These are phyloP conservation scores for Penicillium janthinellum DNA, from an alignment of 2,329 filamentous ascomycete species.

Conservation along the genomic window DNA sequence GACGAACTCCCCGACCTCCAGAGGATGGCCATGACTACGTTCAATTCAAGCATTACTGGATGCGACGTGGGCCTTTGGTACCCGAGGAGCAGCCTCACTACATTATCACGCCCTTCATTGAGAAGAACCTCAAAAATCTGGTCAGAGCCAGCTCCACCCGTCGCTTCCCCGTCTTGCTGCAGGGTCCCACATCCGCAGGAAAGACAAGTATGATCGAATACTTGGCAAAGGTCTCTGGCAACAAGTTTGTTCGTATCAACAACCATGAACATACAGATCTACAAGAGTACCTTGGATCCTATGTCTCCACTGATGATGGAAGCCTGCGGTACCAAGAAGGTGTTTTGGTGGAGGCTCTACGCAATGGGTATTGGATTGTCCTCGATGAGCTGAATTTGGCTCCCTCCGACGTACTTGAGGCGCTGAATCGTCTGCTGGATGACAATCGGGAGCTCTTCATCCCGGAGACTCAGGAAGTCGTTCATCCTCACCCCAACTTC, in stretches of 20 bases:
- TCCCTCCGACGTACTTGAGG: conserved; percentile 94
- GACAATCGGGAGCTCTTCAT: conserved; percentile 96
- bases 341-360: conserved; percentile 85
- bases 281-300: conserved; percentile 95
- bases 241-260: conserved; percentile 97
- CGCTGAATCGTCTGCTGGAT: conserved; percentile 89
- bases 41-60: conserved; percentile 87
- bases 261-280: conserved; percentile 99
- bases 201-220: conserved; percentile 99
- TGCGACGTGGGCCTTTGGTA: conserved; percentile 70
- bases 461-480: conserved; percentile 92
- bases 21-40: conserved; percentile 77
- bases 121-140: conserved; percentile 90
- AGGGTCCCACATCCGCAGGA: conserved; percentile 93
- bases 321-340: conserved; percentile 91
- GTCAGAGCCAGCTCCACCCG: conserved; percentile 91
- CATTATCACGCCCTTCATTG: conserved; percentile 94
- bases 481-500: conserved; percentile 90
- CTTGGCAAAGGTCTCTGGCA: conserved; percentile 91
- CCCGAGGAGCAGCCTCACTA: conserved; percentile 80
- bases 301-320: conserved; percentile 82
- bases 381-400: conserved; percentile 96
- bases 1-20: conserved; percentile 75
- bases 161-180: conserved; percentile 89
- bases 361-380: conserved; percentile 96